phyloP scores from a whole-genome alignment of 371 early-diverging fungal species.

The Lichtheimia ornata region DNA sequence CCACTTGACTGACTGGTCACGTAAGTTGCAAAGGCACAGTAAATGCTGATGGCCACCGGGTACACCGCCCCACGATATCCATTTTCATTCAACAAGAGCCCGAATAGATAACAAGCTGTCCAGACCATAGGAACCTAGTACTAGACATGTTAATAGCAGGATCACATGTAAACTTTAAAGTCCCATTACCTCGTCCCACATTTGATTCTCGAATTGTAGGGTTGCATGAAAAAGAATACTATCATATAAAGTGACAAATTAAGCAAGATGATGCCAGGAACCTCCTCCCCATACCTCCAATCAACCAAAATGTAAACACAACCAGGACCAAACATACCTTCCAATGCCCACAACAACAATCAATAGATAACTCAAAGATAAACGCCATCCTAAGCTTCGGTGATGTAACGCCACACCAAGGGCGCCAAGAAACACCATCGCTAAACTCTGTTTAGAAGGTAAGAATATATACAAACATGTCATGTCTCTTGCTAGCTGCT shows the following conservation, averaged over 20 bases:
- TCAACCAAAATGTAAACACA: neutral
- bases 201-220: conserved; percentile 41
- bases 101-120: conserved; percentile 44
- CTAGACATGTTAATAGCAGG: too few relatives aligned
- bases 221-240: conserved; percentile 48
- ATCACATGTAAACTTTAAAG: too few relatives aligned
- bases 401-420: conserved; percentile 37
- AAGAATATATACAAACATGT: neutral
- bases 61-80: conserved; percentile 21
- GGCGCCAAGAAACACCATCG: conserved; percentile 39
- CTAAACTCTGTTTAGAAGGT: conserved; percentile 30
- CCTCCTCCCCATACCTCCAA: neutral
- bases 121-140: conserved; percentile 47
- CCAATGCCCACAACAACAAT: conserved; percentile 47
- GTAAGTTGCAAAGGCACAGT: conserved; percentile 42
- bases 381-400: conserved; percentile 33
- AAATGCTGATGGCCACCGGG: conserved; percentile 19
- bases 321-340: conserved; percentile 24
- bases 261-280: neutral
- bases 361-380: conserved; percentile 38
- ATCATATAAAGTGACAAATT: neutral
- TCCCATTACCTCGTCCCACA: conserved; percentile 47
- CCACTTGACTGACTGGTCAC: conserved; percentile 42
- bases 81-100: conserved; percentile 32
- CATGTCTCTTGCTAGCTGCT: too few relatives aligned